These are phyloP conservation scores for Thozetella sp. DNA, from an alignment of 495 filamentous ascomycete genomes.

Conservation along the genomic window DNA sequence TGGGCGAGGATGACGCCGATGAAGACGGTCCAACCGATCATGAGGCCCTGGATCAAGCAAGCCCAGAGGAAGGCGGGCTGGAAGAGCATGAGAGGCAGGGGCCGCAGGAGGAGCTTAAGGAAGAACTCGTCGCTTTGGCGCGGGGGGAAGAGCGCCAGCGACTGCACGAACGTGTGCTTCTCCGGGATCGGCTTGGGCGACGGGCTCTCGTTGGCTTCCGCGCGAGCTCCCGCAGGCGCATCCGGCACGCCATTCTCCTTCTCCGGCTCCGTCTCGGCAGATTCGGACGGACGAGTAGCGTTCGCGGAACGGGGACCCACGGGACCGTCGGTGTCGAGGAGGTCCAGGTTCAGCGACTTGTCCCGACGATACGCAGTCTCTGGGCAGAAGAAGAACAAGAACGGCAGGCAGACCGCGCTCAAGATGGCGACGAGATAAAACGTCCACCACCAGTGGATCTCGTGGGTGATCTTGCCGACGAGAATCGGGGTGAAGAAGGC, in stretches of 20 bases:
- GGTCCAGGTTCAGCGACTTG: slow-evolving; percentile 63
- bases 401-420: slow-evolving; percentile 59
- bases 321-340: slow-evolving; percentile 15
- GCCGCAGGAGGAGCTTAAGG: slow-evolving; percentile 65
- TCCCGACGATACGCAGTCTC: slow-evolving; percentile 80
- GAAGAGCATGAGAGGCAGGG: slow-evolving; percentile 58
- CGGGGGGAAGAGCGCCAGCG: slow-evolving; percentile 75
- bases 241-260: slow-evolving; percentile 6
- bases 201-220: neutral
- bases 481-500: slow-evolving; percentile 91
- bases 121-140: slow-evolving; percentile 68
- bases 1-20: slow-evolving; percentile 86
- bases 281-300: neutral
- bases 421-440: slow-evolving; percentile 80
- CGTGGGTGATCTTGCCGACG: slow-evolving; percentile 80
- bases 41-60: slow-evolving; percentile 83
- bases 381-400: slow-evolving; percentile 77
- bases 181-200: slow-evolving; percentile 8
- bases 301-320: neutral
- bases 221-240: neutral
- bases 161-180: slow-evolving; percentile 55
- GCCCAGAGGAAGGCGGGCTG: slow-evolving; percentile 91
- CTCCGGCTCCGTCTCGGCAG: slow-evolving; percentile 13
- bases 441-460: slow-evolving; percentile 77
- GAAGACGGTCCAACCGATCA: slow-evolving; percentile 95